Base-by-base conservation (phyloP, 495 filamentous ascomycete species). In the Aspergillus taichungensis region DNA sequence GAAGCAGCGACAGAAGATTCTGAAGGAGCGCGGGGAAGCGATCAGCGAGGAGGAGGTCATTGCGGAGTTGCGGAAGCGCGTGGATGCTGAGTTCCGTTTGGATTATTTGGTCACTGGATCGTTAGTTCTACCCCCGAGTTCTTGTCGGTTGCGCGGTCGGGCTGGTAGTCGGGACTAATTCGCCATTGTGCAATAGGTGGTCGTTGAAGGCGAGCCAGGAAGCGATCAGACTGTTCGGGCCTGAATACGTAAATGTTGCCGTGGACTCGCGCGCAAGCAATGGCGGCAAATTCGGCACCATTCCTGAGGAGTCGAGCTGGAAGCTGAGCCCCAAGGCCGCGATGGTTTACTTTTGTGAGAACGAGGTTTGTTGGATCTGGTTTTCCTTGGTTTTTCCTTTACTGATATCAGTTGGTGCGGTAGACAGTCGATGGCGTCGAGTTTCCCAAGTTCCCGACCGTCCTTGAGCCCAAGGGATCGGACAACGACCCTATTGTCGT, bases 71-170 rank as follows among this genome's bases (percentile, higher is more conserved):
- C 70, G 71, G 48, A 76, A 76, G 53, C 77, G 80, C 37, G 71
- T 88, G 1, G 69, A 80, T 38, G 62, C 77, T 33, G 77, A 85
- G 33, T 60, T 94, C 58, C 82, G 80, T 60, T 61, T 92, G 13
- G 92, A 95, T 62, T 97, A 97, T 61, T 71, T 95, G 12, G 84
- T 95, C 31, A 94, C 92, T 32, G 90, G 91, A 46, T 78, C 80
- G 47, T 18, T 38, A 37, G 52, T 45, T n/a, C 12, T 40, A 40
- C 4, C 18, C 4, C 4, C 4, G 18, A 24, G 18, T 2, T 24
- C 18, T 4, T 24, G 18, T n/a, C 11, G 13, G 5, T 14, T 33
- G 36, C 24, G 12, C 0, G 1, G 8, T 35, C 9, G 6, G 12
- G 11, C 5, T 13, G 13, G 3, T 24, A 1, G 9, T 6, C 37